Evolutionary conservation across 768 basidiomycete genomes (phyloP), one percentile per base, ranked within the genome.

Genomic region (Auriscalpium orientale): DNA sequence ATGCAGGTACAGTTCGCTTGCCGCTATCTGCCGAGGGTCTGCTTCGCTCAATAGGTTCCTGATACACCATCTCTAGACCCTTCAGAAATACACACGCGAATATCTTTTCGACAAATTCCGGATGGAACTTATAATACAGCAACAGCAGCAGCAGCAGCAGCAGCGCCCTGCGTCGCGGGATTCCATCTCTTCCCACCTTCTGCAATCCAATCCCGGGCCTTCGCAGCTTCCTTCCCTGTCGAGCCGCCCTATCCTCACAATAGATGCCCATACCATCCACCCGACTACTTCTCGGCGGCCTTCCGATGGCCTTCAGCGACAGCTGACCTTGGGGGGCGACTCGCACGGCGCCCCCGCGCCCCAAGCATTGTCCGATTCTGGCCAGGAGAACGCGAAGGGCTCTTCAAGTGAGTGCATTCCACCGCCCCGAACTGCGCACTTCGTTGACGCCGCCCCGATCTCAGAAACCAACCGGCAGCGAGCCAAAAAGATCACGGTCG

Each of bases 401-500:
- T 65, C 67, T 58, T 68, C 71, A 52, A 73, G 76, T 79, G 61
- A 71, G 76, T 70, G 22, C 3, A 5, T 3, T 28, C 5, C 22
- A 5, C 22, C 3, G 22, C 22, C 22, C 40, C n/a, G 40, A 43
- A 43, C 2, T 51, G 55, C 55, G 61, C 61, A 60, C 57, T 62
- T 36, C 64, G 57, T 54, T 58, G 37, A 56, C 58, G 57, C n/a
- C 57, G 49, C n/a, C 49, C 13, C 22, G 8, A 52, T 57, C 55
- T 40, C 56, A 83, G 83, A 77, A 67, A 79, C 82, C 36, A 76
- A 76, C 59, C 85, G 85, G 62, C 81, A 81, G 62, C 79, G 87
- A 56, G 81, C 84, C 53, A 91, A 90, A 76, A 91, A 92, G 71
- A 91, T 91, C 53, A 89, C 86, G 20, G 89, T 91, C 46, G 90